phyloP scores from a whole-genome alignment of 2,329 filamentous ascomycete genomes.

The Harringtonia lauricola region DNA sequence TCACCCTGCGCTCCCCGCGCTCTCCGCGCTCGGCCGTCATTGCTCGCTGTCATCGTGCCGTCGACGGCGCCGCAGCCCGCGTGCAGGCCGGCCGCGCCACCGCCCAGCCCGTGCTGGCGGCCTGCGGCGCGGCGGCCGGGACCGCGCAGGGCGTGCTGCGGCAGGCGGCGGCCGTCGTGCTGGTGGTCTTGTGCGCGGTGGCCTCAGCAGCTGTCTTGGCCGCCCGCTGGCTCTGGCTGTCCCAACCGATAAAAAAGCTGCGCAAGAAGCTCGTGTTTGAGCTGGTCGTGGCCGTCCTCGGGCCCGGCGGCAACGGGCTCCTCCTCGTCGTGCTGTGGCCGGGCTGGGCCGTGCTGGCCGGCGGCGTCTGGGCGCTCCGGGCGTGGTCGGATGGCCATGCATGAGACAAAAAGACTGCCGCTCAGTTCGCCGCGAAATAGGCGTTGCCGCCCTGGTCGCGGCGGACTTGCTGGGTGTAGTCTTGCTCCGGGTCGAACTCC shows the following conservation, averaged over 20 bases:
- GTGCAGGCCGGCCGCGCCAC: not conserved
- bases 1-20: no score
- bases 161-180: no score
- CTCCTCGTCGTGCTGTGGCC: constrained; percentile 45
- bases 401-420: not conserved
- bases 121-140: not conserved
- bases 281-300: constrained; percentile 38
- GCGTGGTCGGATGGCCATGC: constrained; percentile 20
- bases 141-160: no score
- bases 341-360: constrained; percentile 38
- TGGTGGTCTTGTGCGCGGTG: no score
- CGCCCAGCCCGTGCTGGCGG: not conserved
- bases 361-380: constrained; percentile 22
- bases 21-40: not conserved
- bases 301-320: constrained; percentile 34
- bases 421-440: constrained; percentile 54
- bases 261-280: constrained; percentile 26
- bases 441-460: constrained; percentile 83
- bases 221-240: constrained; percentile 4
- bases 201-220: not conserved
- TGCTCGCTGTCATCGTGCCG: constrained; percentile 3
- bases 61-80: not conserved
- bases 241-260: constrained; percentile 7
- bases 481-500: constrained; percentile 81
- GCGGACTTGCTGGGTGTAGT: constrained; percentile 67